Base-by-base conservation (phyloP, 2,329 filamentous ascomycete species). In the Alternaria sp. region DNA sequence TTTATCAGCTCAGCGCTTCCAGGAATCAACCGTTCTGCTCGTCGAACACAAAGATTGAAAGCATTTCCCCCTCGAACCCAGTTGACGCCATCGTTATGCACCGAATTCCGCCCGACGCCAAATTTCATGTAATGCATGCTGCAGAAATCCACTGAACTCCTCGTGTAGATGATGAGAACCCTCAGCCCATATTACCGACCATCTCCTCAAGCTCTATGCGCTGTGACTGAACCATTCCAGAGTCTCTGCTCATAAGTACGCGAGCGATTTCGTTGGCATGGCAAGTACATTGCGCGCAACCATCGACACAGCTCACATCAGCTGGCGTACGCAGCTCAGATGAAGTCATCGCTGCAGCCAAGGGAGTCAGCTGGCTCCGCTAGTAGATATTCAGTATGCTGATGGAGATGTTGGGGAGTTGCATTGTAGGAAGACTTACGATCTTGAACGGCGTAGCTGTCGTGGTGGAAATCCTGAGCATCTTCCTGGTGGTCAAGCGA, bases 261-360 rank as follows among this genome's bases (percentile, higher is more conserved):
- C 70, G 55, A 69, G 68, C 44, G 11, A 60, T 43, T 43, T 63
- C 49, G n/a, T 56, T 60, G 9, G 51, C 57, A n/a, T 49, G 43
- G 26, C 65, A 65, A 30, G 60, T 23, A 54, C 61, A 66, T 14
- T 53, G 43, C 15, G 37, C 28, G 55, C 54, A 66, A 45, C 41
- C 51, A 18, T 55, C 11, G 21, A 11, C 9, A 43, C 50, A 12
- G 12, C 15, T 49, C 26, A 25, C 9, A 21, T 21, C 44, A 30
- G 18, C 12, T 30, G 4, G 56, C 20, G 47, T 26, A 30, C 3
- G 20, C 6, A n/a, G 18, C 8, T 61, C 20, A 57, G 37, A 26
- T 18, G 8, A 25, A 46, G 20, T 30, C 9, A 33, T 57, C 18
- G 33, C 20, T 23, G 33, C 49, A 6, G 20, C 18, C 53, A 47